Evolutionary conservation across 345 rosid species (phyloP).

Genomic region (Xanthoceras sorbifolium): DNA sequence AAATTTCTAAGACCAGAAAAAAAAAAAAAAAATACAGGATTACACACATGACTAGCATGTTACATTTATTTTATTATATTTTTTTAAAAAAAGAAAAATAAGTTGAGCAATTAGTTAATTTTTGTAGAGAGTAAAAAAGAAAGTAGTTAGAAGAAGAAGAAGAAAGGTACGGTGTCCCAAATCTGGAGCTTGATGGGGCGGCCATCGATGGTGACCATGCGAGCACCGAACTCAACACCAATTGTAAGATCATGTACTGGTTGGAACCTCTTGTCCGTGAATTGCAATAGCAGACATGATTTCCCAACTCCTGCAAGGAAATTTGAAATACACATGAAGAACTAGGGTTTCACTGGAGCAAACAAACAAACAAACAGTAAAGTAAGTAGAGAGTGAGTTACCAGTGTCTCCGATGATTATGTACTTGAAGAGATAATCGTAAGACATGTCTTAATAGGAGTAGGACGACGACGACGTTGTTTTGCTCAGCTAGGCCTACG

Average conservation of each 20-base stretch:
- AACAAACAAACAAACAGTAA: too few relatives aligned
- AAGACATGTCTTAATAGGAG: slow-evolving; percentile 49
- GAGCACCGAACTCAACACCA: slow-evolving; percentile 79
- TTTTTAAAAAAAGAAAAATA: too few relatives aligned
- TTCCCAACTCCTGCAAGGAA: slow-evolving; percentile 59
- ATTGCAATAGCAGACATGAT: slow-evolving; percentile 68
- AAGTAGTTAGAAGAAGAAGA: neutral
- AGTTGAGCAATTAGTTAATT: too few relatives aligned
- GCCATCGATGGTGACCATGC: slow-evolving; percentile 66
- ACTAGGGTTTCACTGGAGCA: slow-evolving; percentile 7
- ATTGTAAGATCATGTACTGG: slow-evolving; percentile 76
- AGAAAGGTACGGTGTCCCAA: slow-evolving; percentile 65
- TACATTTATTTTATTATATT: too few relatives aligned
- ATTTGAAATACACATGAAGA: too few relatives aligned
- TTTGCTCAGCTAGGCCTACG: too few relatives aligned
- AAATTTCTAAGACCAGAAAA: too few relatives aligned
- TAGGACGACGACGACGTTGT: neutral
- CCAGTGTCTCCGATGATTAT: slow-evolving; percentile 69
- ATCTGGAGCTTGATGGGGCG: slow-evolving; percentile 71
- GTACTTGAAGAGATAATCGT: slow-evolving; percentile 78
- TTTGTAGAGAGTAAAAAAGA: neutral
- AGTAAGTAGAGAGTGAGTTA: neutral
- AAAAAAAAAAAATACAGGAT: too few relatives aligned
- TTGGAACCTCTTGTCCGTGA: slow-evolving; percentile 80
- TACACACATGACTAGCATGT: too few relatives aligned